Percentiles rank a stretch among this genome's conserved stretches.
phyloP scores from a whole-genome alignment of 768 basidiomycete genomes.

The Tricholoma terreum region DNA sequence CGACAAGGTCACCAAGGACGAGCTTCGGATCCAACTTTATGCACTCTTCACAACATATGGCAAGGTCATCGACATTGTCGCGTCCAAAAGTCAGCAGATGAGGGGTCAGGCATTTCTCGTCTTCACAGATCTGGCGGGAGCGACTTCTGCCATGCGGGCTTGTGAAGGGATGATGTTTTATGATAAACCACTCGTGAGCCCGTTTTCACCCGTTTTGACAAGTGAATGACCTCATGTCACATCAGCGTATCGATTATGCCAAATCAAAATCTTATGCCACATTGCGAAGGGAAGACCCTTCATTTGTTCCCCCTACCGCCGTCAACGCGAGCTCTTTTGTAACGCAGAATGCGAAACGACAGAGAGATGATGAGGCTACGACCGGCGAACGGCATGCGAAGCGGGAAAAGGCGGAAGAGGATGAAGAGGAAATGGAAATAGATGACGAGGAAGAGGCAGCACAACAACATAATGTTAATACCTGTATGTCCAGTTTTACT shows the following conservation, averaged over 20 bases:
- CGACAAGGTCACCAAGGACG: conserved; percentile 88
- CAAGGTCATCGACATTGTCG: conserved; percentile 89
- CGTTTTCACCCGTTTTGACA: conserved; percentile 4
- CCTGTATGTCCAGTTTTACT: conserved; percentile 44
- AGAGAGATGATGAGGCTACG: conserved; percentile 57
- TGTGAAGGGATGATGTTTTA: conserved; percentile 93
- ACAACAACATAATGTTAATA: conserved; percentile 33
- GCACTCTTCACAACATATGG: conserved; percentile 93
- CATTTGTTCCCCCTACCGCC: conserved; percentile 71
- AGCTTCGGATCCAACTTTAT: conserved; percentile 78
- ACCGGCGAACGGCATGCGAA: conserved; percentile 59
- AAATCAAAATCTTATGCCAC: conserved; percentile 88
- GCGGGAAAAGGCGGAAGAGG: conserved; percentile 66
- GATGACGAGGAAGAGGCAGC: conserved; percentile 79
- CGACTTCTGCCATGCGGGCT: conserved; percentile 89
- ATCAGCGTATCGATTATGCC: conserved; percentile 87
- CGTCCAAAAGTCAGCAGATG: conserved; percentile 81
- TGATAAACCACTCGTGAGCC: conserved; percentile 85
- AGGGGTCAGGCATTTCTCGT: conserved; percentile 96
- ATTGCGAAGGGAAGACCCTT: conserved; percentile 71
- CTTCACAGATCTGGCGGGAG: conserved; percentile 86
- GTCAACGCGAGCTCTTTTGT: conserved; percentile 52
- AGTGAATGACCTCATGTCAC: conserved; percentile 1
- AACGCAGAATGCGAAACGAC: conserved; percentile 57
- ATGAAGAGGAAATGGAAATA: conserved; percentile 92